Evolutionary conservation across 225 moss, liverwort and hornwort species (phyloP).

Genomic region (Pseudisothecium myosuroides): DNA sequence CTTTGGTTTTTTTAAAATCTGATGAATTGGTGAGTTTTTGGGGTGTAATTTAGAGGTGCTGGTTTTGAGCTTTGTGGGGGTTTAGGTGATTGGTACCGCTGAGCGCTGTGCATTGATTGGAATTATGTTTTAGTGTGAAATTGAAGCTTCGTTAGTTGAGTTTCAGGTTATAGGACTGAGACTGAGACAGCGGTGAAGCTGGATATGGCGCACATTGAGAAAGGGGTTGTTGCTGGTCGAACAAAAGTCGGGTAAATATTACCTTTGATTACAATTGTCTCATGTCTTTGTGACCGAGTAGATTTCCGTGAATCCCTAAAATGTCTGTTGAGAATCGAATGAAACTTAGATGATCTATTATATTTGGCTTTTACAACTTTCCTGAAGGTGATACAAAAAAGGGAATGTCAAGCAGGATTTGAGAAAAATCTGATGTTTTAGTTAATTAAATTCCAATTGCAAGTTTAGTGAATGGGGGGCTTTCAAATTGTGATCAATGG

Average conservation of each 20-base stretch:
- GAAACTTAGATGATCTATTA: not conserved
- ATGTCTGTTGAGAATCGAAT: not conserved
- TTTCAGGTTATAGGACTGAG: slow-evolving; percentile 12
- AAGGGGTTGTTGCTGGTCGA: slow-evolving; percentile 42
- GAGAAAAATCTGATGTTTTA: not conserved
- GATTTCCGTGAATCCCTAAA: not conserved
- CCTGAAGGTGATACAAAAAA: not conserved
- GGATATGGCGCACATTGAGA: slow-evolving; percentile 31
- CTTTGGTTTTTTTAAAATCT: not conserved
- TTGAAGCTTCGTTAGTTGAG: not conserved
- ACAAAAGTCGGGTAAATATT: slow-evolving; percentile 56
- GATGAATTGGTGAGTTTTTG: not conserved
- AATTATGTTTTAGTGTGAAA: not conserved
- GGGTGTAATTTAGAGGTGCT: not conserved
- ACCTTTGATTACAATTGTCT: not conserved
- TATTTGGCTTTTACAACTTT: not conserved
- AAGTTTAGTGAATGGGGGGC: not conserved
- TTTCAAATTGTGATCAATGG: not conserved
- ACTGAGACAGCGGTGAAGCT: not conserved
- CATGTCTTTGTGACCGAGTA: not conserved
- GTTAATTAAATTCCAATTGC: not conserved
- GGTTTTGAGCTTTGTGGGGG: not conserved
- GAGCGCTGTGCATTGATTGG: not conserved
- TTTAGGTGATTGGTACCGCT: not conserved
- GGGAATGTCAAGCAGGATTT: not conserved